Evolutionary conservation across 1,284 basidiomycete genomes (phyloP).

Genomic region (Pisolithus thermaeus): DNA sequence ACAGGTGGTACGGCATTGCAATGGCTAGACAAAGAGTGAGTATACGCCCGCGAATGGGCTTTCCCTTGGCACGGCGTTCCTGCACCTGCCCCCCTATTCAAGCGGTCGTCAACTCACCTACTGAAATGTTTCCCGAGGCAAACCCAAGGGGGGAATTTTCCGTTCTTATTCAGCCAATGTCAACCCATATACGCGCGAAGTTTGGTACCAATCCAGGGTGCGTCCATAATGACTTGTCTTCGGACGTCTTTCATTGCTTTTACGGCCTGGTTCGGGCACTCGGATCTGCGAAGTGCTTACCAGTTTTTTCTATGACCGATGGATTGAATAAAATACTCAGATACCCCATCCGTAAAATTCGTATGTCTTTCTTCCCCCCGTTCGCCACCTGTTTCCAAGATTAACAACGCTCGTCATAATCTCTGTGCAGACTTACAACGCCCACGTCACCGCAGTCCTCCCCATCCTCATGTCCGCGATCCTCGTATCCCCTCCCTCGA

Average conservation of each 20-base stretch:
- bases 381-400: background rate
- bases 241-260: too few species aligned
- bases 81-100: background rate
- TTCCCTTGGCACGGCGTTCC: background rate
- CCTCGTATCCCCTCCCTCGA: constrained; percentile 67
- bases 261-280: too few species aligned
- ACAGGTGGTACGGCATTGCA: constrained; percentile 83
- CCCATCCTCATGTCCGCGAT: constrained; percentile 86
- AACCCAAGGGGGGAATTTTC: constrained; percentile 82
- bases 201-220: constrained; percentile 77
- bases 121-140: constrained; percentile 46
- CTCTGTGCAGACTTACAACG: constrained; percentile 60
- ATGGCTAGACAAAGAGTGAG: constrained; percentile 83
- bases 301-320: background rate
- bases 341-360: constrained; percentile 70
- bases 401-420: background rate
- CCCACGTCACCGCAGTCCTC: constrained; percentile 68
- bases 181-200: constrained; percentile 89
- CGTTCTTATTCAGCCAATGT: constrained; percentile 92
- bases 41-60: constrained; percentile 1
- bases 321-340: constrained; percentile 27
- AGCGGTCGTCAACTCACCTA: too few species aligned
- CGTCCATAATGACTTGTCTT: constrained; percentile 5
- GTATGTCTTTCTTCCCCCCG: constrained; percentile 34
- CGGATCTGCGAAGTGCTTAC: background rate